Conservation (phyloP, 148 eudicot genomes). For the Fallopia convolvulus region DNA sequence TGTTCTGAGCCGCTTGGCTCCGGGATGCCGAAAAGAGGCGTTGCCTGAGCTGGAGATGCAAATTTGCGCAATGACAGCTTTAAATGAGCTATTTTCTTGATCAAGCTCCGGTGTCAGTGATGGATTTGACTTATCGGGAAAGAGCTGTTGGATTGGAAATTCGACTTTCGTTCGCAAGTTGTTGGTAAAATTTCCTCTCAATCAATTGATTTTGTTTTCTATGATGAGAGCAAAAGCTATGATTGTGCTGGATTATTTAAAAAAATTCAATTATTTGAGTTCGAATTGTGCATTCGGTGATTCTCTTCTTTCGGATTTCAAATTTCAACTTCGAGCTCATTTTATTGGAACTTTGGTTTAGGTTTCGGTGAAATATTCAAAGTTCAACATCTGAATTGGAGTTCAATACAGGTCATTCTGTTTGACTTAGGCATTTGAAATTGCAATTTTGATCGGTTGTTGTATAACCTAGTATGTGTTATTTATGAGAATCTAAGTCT, state of each 20-base stretch:
- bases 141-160: conserved; percentile 57
- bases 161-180: conserved; percentile 41
- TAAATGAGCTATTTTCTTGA: conserved; percentile 38
- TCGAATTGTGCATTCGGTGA: neutral
- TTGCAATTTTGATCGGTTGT: neutral
- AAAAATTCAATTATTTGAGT: neutral
- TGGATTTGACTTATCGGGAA: conserved; percentile 2
- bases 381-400: neutral
- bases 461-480: neutral
- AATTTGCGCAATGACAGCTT: conserved; percentile 58
- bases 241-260: neutral
- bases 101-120: conserved; percentile 19
- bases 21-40: conserved; percentile 75
- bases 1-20: conserved; percentile 55
- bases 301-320: neutral
- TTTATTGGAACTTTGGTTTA: neutral
- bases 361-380: neutral
- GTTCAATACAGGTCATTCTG: neutral
- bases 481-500: too few relatives aligned
- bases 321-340: neutral
- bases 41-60: conserved; percentile 94
- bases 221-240: neutral
- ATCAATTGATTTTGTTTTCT: neutral
- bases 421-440: conserved; percentile 1
- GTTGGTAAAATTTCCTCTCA: conserved; percentile 20